A percentile compares a stretch with the other conserved stretches of the same genome.
Conservation (phyloP, 768 basidiomycete species). For the Leccinum uliginosum region DNA sequence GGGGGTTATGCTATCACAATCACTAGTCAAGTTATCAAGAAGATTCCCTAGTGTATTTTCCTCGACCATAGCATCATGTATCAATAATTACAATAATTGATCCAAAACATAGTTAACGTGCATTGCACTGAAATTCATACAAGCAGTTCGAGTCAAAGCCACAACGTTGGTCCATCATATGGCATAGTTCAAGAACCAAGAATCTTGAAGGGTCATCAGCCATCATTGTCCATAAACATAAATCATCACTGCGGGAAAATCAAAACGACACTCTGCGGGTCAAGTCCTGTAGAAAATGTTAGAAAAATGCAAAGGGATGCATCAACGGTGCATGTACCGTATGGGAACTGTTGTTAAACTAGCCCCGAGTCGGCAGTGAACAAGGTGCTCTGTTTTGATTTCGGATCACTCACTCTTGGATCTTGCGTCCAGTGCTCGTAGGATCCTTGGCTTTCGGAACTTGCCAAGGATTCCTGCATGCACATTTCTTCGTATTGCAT, state of each 20-base stretch:
- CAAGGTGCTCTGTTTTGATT: background rate
- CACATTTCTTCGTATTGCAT: slow-evolving; percentile 7
- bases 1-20: no score
- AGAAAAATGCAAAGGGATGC: background rate
- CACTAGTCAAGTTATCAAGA: no score
- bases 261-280: slow-evolving; percentile 7
- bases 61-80: no score
- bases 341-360: slow-evolving; percentile 12
- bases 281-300: slow-evolving; percentile 9
- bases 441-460: background rate
- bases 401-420: slow-evolving; percentile 19
- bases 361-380: background rate
- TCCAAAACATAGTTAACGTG: no score
- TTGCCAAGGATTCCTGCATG: background rate
- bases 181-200: background rate
- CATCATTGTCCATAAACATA: background rate
- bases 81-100: no score
- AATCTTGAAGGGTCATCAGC: background rate
- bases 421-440: slow-evolving; percentile 9
- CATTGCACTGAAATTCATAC: no score
- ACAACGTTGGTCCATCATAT: no score
- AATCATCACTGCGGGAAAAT: background rate
- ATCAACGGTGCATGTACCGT: slow-evolving; percentile 3
- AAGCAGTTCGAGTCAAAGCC: background rate
- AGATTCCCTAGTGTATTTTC: no score